Percentiles rank a stretch among this genome's conserved stretches.
Conservation (phyloP, 2,329 filamentous ascomycete species). For the Pseudocercospora vitis region DNA sequence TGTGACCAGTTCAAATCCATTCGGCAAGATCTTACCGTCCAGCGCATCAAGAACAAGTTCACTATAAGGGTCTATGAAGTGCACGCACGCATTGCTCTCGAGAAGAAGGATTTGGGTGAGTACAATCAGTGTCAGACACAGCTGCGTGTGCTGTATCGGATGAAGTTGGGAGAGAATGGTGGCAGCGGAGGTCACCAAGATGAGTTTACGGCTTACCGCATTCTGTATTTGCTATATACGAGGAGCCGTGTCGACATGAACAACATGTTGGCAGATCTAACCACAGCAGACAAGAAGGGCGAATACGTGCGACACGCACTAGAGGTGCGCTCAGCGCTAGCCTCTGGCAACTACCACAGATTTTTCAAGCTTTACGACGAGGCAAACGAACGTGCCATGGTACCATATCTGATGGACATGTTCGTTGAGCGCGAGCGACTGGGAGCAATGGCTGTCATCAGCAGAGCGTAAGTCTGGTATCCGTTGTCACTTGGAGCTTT, state of each 20-base stretch:
- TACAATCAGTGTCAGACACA: constrained; percentile 99
- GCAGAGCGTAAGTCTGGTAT: constrained; percentile 76
- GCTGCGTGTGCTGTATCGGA: constrained; percentile 83
- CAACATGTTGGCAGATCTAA: constrained; percentile 98
- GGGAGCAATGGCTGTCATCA: constrained; percentile 84
- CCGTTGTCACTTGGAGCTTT: background rate
- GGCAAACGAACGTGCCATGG: constrained; percentile 71
- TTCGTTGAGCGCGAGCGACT: constrained; percentile 93
- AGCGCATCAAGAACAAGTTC: constrained; percentile 95
- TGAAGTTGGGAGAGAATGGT: constrained; percentile 77
- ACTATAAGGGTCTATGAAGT: constrained; percentile 97
- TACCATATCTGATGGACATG: constrained; percentile 98
- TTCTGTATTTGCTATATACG: constrained; percentile 98
- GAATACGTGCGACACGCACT: constrained; percentile 84
- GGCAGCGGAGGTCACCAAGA: constrained; percentile 72
- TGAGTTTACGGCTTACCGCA: constrained; percentile 99
- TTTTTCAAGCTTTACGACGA: constrained; percentile 96
- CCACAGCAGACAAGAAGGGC: constrained; percentile 88
- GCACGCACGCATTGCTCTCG: constrained; percentile 93
- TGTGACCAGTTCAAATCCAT: constrained; percentile 99
- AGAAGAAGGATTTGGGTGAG: constrained; percentile 99
- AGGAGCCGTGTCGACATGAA: constrained; percentile 98
- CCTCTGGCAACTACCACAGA: constrained; percentile 92
- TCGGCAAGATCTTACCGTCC: constrained; percentile 95
- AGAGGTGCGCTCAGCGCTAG: constrained; percentile 84